Evolutionary conservation across 192 early-diverging fungal genomes (phyloP).

Genomic region (Physocladia obscura): DNA sequence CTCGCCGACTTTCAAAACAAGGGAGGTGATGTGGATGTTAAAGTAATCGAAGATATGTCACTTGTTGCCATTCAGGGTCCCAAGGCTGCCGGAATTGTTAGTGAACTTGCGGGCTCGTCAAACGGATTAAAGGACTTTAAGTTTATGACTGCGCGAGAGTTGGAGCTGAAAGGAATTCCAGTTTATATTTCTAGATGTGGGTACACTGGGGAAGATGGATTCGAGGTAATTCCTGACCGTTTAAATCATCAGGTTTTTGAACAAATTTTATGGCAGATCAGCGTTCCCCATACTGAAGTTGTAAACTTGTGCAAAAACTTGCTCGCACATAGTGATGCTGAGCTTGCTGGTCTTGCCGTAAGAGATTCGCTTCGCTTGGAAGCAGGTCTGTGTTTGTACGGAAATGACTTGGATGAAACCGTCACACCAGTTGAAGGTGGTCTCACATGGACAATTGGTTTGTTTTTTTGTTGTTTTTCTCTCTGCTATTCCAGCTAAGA

Average conservation of each 20-base stretch:
- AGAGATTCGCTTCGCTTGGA: constrained; percentile 94
- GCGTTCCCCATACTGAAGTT: constrained; percentile 74
- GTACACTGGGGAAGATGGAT: constrained; percentile 99
- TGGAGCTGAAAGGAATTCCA: constrained; percentile 74
- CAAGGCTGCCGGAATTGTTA: constrained; percentile 69
- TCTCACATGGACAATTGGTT: constrained; percentile 92
- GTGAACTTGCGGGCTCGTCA: constrained; percentile 51
- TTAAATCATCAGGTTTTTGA: not conserved
- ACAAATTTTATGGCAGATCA: constrained; percentile 56
- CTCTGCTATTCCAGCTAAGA: not conserved
- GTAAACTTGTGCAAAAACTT: constrained; percentile 68
- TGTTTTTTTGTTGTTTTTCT: not conserved
- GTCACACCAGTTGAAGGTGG: constrained; percentile 90
- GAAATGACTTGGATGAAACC: constrained; percentile 90
- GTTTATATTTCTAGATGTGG: constrained; percentile 92
- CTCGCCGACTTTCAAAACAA: constrained; percentile 77
- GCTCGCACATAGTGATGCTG: constrained; percentile 70
- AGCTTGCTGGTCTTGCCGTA: constrained; percentile 91
- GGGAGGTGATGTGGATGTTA: constrained; percentile 87
- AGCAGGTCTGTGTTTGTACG: constrained; percentile 96
- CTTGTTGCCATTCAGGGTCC: constrained; percentile 95
- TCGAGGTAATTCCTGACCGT: constrained; percentile 64
- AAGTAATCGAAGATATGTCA: constrained; percentile 81
- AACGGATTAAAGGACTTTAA: constrained; percentile 67
- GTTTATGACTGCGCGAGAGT: constrained; percentile 82